Base-by-base conservation (phyloP, 164 flowering plant species). In the Amborella trichopoda region DNA sequence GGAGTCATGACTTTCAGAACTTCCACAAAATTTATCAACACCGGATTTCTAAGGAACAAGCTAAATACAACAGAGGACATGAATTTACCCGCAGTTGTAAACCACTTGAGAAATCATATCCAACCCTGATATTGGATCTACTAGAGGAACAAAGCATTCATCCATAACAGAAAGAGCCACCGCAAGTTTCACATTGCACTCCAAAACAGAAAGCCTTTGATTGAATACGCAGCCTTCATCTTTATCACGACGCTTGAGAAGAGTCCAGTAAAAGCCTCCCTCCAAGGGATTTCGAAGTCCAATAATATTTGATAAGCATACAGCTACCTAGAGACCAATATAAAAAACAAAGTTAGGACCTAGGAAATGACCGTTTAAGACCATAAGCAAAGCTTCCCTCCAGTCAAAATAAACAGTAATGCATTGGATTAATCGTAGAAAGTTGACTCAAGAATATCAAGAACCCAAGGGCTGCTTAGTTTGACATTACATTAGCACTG, bases 91-190 rank as follows among this genome's bases (percentile, higher is more conserved):
- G 19, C 55, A 54, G 39, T 49, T 61, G 50, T 54, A 61, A 50
- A 61, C 52, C 40, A 60, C 60, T 45, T 61, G 65, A 23, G 43
- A n/a, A 44, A 54, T 49, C 56, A 61, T 61, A 44, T 61, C 60
- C 21, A 61, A 25, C 32, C 55, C 47, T 28, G 60, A 37, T 36
- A 59, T 61, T 20, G 51, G 50, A 55, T 61, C 65, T 18, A 54
- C 28, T 36, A 55, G 55, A 55, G 60, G 60, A 55, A 19, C 34
- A 14, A 61, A 61, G 40, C 65, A 61, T 26, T 61, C 65, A n/a
- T 54, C 46, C 34, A 61, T 53, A 16, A 45, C 60, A 53, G 47
- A 43, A 28, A 54, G 55, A 5, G 65, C 55, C 51, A 61, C 53
- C 19, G 55, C 28, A 38, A 61, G 60, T 55, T 55, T 61, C 18